phyloP scores from a whole-genome alignment of 202 grass and related monocot genomes.

The Thinopyrum obtusiflorum region DNA sequence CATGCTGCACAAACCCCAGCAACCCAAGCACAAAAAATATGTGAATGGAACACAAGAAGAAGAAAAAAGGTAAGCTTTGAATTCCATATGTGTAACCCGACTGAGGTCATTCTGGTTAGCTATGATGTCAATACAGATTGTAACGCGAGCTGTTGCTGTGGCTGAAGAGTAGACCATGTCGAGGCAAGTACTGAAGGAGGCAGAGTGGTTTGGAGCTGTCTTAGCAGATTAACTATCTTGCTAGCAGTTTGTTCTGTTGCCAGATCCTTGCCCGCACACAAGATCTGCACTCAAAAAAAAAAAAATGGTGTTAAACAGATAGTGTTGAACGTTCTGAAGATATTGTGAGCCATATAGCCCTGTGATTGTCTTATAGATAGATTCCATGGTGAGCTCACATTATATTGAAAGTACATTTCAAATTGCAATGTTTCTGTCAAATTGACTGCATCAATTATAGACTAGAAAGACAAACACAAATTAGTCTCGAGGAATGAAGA shows the following conservation, averaged over 20 bases:
- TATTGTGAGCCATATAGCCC: not conserved
- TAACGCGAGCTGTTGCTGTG: conserved; percentile 61
- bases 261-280: conserved; percentile 72
- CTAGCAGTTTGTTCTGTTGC: conserved; percentile 62
- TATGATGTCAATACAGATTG: conserved; percentile 64
- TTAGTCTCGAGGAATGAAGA: not conserved
- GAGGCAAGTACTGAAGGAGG: conserved; percentile 68
- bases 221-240: conserved; percentile 67
- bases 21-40: conserved; percentile 23
- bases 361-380: not conserved
- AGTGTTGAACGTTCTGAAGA: conserved; percentile 1
- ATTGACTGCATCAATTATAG: not conserved
- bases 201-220: conserved; percentile 58
- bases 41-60: conserved; percentile 18
- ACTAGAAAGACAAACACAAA: not conserved
- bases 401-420: not conserved
- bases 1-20: conserved; percentile 34
- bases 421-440: not conserved
- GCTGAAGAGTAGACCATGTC: conserved; percentile 71
- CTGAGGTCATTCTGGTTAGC: conserved; percentile 7
- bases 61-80: conserved; percentile 6
- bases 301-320: not conserved
- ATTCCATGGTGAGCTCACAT: not conserved
- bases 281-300: conserved; percentile 46
- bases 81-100: conserved; percentile 21